Evolutionary conservation across 2,329 filamentous ascomycete genomes (phyloP).

Genomic region (Thielaviopsis musarum): DNA sequence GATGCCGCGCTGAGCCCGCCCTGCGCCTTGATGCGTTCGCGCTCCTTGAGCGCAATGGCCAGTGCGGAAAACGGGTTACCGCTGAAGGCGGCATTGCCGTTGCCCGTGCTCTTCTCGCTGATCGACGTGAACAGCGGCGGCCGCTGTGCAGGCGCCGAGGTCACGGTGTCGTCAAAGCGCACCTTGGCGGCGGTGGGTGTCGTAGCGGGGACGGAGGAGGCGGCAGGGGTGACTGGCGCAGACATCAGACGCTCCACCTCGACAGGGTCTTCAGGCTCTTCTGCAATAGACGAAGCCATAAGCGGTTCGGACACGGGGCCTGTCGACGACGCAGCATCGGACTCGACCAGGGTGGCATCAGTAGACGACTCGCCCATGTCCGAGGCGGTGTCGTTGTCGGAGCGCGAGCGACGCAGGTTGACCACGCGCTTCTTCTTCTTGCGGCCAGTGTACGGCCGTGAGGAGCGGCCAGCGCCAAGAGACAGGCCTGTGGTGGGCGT

Average conservation of each 20-base stretch:
- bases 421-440: conserved; percentile 77
- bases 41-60: conserved; percentile 7
- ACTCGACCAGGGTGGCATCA: conserved; percentile 35
- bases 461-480: conserved; percentile 40
- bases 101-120: conserved; percentile 12
- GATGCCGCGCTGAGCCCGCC: conserved; percentile 16
- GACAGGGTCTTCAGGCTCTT: conserved; percentile 34
- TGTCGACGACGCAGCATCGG: not conserved
- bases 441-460: conserved; percentile 44
- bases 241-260: conserved; percentile 19
- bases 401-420: conserved; percentile 52
- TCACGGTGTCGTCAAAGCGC: conserved; percentile 10
- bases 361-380: conserved; percentile 28
- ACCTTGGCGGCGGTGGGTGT: conserved; percentile 2
- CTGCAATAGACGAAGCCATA: conserved; percentile 37
- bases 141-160: conserved; percentile 26
- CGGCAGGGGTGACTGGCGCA: not conserved
- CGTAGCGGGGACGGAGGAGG: not conserved
- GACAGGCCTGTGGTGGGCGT: conserved; percentile 34
- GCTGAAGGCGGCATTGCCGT: not conserved
- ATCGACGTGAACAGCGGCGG: conserved; percentile 19
- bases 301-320: conserved; percentile 45
- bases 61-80: conserved; percentile 8
- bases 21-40: conserved; percentile 15
- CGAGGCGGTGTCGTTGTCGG: conserved; percentile 25